Percentiles rank a stretch among this genome's conserved stretches.
These are phyloP conservation scores for Fusarium drepaniforme DNA, from an alignment of 2,329 filamentous ascomycete genomes.

Conservation along the genomic window DNA sequence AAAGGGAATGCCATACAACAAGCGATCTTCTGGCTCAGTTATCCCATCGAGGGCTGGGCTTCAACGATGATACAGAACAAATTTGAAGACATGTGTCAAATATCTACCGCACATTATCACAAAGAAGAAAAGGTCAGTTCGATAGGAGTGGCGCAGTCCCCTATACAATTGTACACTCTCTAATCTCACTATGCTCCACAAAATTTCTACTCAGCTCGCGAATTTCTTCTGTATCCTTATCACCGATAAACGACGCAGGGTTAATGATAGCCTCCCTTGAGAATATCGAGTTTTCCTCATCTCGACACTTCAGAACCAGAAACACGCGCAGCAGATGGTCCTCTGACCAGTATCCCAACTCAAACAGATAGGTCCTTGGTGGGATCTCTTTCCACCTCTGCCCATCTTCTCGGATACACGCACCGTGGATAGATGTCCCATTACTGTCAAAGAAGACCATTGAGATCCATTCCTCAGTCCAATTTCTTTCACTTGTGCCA, in stretches of 20 bases:
- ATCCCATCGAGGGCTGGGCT: too few species aligned
- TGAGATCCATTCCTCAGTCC: too few species aligned
- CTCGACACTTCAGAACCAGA: background rate
- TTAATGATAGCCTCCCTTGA: background rate
- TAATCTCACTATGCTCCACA: background rate
- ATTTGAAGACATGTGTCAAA: too few species aligned
- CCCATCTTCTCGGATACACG: background rate
- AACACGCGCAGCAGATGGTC: background rate
- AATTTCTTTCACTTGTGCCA: too few species aligned
- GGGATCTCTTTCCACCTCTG: background rate
- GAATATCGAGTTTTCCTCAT: background rate
- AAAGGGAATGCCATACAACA: too few species aligned
- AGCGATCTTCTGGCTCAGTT: too few species aligned
- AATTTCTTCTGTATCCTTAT: background rate
- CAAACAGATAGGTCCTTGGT: background rate
- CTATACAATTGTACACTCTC: background rate
- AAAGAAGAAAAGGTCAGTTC: too few species aligned
- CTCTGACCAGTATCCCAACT: background rate
- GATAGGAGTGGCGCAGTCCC: background rate
- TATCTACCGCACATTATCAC: too few species aligned
- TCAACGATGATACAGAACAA: too few species aligned
- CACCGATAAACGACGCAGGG: background rate
- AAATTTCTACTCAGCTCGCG: background rate
- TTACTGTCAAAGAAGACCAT: background rate
- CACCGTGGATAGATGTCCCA: background rate